Evolutionary conservation across 1,284 basidiomycete species (phyloP).

Genomic region (Cutaneotrichosporon sp.): DNA sequence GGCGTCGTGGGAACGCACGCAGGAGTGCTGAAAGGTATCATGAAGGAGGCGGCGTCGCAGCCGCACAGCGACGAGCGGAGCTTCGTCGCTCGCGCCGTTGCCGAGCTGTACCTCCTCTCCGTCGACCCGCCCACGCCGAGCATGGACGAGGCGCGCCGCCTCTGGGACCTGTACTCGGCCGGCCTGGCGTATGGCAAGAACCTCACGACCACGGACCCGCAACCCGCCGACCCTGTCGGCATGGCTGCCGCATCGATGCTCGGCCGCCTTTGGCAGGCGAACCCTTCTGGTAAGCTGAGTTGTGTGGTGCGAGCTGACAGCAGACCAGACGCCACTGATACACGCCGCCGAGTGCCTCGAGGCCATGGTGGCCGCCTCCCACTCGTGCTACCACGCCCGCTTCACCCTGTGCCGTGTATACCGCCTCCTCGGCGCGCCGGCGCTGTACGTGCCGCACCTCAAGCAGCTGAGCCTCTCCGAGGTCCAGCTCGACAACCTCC

Average conservation of each 20-base stretch:
- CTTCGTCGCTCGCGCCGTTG: slow-evolving; percentile 32
- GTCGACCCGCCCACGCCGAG: slow-evolving; percentile 18
- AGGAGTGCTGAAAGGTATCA: slow-evolving; percentile 11
- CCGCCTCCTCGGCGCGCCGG: slow-evolving; percentile 37
- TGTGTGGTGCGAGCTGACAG: not conserved
- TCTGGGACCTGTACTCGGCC: slow-evolving; percentile 37
- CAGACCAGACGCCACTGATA: slow-evolving; percentile 25
- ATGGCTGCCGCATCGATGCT: slow-evolving; percentile 35
- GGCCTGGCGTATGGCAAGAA: slow-evolving; percentile 39
- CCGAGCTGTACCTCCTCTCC: slow-evolving; percentile 29
- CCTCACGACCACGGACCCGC: slow-evolving; percentile 42
- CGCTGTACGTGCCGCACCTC: slow-evolving; percentile 25
- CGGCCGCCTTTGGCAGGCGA: slow-evolving; percentile 25
- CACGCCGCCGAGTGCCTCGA: slow-evolving; percentile 29
- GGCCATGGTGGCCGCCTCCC: slow-evolving; percentile 31
- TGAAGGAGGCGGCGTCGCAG: slow-evolving; percentile 16
- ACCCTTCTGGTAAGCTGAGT: not conserved
- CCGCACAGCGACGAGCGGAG: slow-evolving; percentile 29
- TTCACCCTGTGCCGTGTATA: slow-evolving; percentile 40
- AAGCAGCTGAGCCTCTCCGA: slow-evolving; percentile 32
- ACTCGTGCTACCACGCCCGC: slow-evolving; percentile 29
- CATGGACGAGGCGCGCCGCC: slow-evolving; percentile 20
- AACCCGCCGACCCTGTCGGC: slow-evolving; percentile 40
- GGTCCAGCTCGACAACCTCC: slow-evolving; percentile 43
- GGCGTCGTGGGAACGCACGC: slow-evolving; percentile 26